These are phyloP conservation scores for Maudiozyma turicensis DNA, from an alignment of 805 yeast species.

Conservation along the genomic window DNA sequence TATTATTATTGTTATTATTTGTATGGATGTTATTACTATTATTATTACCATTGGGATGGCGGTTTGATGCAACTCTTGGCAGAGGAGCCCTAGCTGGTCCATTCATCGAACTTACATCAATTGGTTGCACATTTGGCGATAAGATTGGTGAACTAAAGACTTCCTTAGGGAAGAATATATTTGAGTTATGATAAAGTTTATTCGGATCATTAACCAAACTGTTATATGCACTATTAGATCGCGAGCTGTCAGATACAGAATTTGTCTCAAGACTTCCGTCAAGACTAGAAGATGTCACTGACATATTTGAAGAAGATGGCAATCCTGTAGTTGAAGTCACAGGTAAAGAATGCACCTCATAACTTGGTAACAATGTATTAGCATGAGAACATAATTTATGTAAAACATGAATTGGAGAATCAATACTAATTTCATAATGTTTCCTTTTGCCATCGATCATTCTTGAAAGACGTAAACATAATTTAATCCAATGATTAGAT, in stretches of 20 bases:
- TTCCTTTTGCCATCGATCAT: constrained; percentile 62
- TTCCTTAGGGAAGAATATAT: constrained; percentile 34
- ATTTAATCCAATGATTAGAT: constrained; percentile 91
- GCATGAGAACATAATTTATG: constrained; percentile 73
- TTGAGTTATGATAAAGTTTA: constrained; percentile 27
- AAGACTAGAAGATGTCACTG: background rate
- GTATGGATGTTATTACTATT: background rate
- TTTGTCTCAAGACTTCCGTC: background rate
- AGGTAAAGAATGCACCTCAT: constrained; percentile 31
- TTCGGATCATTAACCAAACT: background rate
- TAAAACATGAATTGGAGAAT: constrained; percentile 82
- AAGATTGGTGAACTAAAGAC: constrained; percentile 37
- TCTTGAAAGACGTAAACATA: constrained; percentile 70
- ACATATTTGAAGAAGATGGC: background rate
- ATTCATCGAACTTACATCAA: constrained; percentile 6
- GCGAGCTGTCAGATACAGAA: background rate
- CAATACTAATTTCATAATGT: constrained; percentile 90
- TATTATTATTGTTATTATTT: background rate
- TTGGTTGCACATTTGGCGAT: constrained; percentile 35
- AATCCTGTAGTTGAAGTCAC: background rate
- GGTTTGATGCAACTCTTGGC: constrained; percentile 3
- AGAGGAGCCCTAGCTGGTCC: constrained; percentile 6
- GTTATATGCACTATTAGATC: background rate
- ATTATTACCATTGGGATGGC: background rate
- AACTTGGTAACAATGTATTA: constrained; percentile 68